A percentile compares a stretch with the other conserved stretches of the same genome.
These are phyloP conservation scores for Komagataella pseudopastoris DNA, from an alignment of 805 yeast species.

Conservation along the genomic window DNA sequence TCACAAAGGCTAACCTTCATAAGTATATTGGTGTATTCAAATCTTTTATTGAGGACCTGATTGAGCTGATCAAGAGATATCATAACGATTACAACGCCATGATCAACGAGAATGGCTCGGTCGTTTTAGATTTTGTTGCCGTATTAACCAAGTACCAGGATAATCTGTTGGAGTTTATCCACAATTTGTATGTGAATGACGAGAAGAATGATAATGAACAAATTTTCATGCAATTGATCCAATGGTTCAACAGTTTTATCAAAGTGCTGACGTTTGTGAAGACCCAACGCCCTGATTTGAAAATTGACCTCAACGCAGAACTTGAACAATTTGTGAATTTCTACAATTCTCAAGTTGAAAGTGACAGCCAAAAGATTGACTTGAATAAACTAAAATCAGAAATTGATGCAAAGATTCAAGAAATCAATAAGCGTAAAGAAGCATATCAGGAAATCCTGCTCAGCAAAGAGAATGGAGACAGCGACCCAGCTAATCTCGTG, in stretches of 20 bases:
- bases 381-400: neutral
- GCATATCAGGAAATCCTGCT: neutral
- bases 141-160: conserved; percentile 63
- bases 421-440: neutral
- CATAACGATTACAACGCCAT: conserved; percentile 25
- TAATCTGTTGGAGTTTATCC: conserved; percentile 61
- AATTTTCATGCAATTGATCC: conserved; percentile 56
- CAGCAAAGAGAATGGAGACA: neutral
- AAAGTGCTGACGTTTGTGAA: conserved; percentile 51
- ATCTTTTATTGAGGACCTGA: conserved; percentile 54
- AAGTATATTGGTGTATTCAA: conserved; percentile 52
- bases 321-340: conserved; percentile 8
- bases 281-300: conserved; percentile 21
- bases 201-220: conserved; percentile 22
- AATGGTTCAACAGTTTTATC: conserved; percentile 63
- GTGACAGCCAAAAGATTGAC: neutral
- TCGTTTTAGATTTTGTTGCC: conserved; percentile 52
- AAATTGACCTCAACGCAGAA: conserved; percentile 30
- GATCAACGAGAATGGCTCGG: conserved; percentile 28
- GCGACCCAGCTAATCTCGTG: neutral
- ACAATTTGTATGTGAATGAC: conserved; percentile 73
- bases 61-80: conserved; percentile 36
- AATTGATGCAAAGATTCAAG: neutral
- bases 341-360: neutral
- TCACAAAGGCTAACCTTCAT: conserved; percentile 53